Base-by-base conservation (phyloP, 768 basidiomycete genomes). In the Leccinellum luteum region DNA sequence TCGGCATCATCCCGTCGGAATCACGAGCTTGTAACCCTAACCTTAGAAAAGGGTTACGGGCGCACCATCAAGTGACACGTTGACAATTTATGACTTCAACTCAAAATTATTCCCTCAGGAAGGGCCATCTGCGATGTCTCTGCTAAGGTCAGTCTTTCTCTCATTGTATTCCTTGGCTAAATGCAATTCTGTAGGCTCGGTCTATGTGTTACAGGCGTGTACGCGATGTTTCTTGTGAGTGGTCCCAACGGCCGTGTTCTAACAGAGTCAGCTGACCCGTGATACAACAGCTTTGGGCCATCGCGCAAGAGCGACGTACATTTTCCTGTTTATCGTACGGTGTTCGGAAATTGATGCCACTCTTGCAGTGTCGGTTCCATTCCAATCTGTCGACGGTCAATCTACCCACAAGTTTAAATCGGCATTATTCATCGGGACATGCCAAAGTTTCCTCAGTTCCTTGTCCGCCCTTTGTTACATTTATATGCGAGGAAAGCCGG, bases 251-350 rank as follows among this genome's bases (percentile, higher is more conserved):
- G 41, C 32, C 48, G 17, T 6, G n/a, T 47, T 32, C 44, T 21
- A 6, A n/a, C 15, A n/a, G 8, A 27, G 34, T 45, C 53, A 25
- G 28, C n/a, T 65, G 35, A 60, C 52, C 34, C 49, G 41, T 44
- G 23, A 19, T 57, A 25, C 54, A 43, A 8, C 62, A 93, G 92
- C 72, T 93, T 51, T 92, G 93, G 93, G 94, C 91, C 12, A 84
- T 95, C 45, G 91, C 93, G 9, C 97, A 99, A 77, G 97, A 98
- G 77, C 81, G 95, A 73, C 71, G 95, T 97, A 73, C 66, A 84
- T 13, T 74, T 52, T 7, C 30, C 25, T 9, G 1, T 31, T 27
- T 19, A 34, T 32, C 45, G 5, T 51, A 34, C 19, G 12, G 21
- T 25, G 9, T n/a, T 31, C 54, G 30, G 23, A 44, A 48, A n/a